Conservation (phyloP, 75 land plant genomes). For the Pseudotsuga menziesii region DNA sequence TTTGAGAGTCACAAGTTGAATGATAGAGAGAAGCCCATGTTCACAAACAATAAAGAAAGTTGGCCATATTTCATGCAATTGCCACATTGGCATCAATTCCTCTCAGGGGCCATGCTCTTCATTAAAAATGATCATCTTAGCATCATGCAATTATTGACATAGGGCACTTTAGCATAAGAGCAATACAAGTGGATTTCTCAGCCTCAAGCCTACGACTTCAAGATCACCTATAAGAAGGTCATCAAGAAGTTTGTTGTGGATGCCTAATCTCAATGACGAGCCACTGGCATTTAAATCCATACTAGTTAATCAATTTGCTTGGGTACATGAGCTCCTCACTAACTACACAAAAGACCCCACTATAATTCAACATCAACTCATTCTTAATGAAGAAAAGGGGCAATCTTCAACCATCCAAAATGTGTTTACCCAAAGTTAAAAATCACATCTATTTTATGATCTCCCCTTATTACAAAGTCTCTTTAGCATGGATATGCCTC, state of each 20-base stretch:
- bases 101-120: no score
- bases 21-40: not conserved
- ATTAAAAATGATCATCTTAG: not conserved
- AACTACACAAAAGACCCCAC: not conserved
- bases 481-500: not conserved
- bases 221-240: no score
- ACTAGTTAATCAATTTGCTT: not conserved
- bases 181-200: not conserved
- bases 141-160: not conserved
- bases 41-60: not conserved
- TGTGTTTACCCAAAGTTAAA: not conserved
- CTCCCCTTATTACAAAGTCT: not conserved
- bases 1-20: not conserved
- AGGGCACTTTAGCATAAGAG: not conserved
- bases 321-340: not conserved
- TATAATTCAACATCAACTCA: not conserved
- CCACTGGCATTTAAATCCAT: not conserved
- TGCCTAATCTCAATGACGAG: not conserved
- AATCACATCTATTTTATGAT: not conserved
- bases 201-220: not conserved
- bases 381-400: not conserved
- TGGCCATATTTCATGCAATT: no score
- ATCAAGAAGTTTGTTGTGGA: not conserved
- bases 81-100: no score
- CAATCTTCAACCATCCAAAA: not conserved